These are phyloP conservation scores for Geotrichum australiense DNA, from an alignment of 1,139 yeast species.

Conservation along the genomic window DNA sequence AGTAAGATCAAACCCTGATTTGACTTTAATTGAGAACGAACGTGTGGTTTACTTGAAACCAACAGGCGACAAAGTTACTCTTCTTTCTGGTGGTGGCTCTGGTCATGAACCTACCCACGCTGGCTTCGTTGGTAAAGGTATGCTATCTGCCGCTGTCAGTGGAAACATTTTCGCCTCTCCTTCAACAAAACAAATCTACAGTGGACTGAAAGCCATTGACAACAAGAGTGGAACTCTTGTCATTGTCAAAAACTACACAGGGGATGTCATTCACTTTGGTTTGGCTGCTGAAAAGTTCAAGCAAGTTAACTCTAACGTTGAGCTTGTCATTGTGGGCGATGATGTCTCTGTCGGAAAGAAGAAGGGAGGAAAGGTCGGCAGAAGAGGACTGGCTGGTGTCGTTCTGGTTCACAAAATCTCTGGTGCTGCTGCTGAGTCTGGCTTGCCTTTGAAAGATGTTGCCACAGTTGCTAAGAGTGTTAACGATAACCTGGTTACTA, in stretches of 20 bases:
- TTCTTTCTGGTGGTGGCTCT: constrained; percentile 89
- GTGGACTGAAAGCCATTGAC: constrained; percentile 59
- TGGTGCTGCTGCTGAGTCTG: constrained; percentile 60
- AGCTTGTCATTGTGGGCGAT: constrained; percentile 72
- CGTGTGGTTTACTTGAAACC: constrained; percentile 48
- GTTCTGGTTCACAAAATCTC: constrained; percentile 76
- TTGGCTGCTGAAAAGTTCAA: constrained; percentile 83
- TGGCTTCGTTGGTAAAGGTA: constrained; percentile 79
- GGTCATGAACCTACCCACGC: constrained; percentile 96
- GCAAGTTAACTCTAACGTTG: constrained; percentile 44
- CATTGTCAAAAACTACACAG: constrained; percentile 86
- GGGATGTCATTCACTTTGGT: constrained; percentile 89
- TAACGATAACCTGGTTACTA: constrained; percentile 64
- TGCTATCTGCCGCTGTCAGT: constrained; percentile 79
- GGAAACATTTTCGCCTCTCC: constrained; percentile 92
- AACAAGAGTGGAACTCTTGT: constrained; percentile 57
- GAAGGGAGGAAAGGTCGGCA: constrained; percentile 84
- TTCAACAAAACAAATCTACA: constrained; percentile 75
- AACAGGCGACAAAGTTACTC: constrained; percentile 46
- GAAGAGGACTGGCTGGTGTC: constrained; percentile 92
- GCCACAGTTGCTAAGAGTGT: constrained; percentile 54
- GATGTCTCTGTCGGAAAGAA: constrained; percentile 88
- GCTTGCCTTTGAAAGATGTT: constrained; percentile 39
- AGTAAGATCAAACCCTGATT: constrained; percentile 58
- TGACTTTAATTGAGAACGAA: constrained; percentile 58